Evolutionary conservation across 257 asterid genomes (phyloP).

Genomic region (Fraxinus anomala): DNA sequence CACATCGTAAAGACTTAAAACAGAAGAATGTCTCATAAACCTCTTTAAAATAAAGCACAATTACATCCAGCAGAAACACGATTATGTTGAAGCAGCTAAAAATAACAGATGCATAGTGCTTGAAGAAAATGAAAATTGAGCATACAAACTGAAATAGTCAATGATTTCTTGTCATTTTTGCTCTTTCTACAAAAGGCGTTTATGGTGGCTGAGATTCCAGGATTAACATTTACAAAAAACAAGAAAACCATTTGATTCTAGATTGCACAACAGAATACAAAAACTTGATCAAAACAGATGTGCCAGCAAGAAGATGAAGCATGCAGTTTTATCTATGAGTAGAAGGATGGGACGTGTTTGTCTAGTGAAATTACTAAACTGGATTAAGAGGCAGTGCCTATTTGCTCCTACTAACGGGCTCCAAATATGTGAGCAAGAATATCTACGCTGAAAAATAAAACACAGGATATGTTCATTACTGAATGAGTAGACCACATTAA

Average conservation of each 20-base stretch:
- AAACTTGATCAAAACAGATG: neutral
- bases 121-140: neutral
- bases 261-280: neutral
- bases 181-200: neutral
- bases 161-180: neutral
- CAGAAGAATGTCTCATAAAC: neutral
- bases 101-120: neutral
- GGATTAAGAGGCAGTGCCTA: neutral
- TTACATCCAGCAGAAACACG: neutral
- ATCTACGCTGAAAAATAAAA: neutral
- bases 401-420: neutral
- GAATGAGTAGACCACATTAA: neutral
- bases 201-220: neutral
- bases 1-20: neutral
- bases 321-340: neutral
- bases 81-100: neutral
- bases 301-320: neutral
- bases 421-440: neutral
- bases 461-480: neutral
- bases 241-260: neutral
- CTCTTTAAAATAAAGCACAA: neutral
- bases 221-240: neutral
- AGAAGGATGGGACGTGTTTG: neutral
- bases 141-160: neutral
- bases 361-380: neutral